Evolutionary conservation across 1,139 yeast species (phyloP).

Genomic region (Eremothecium sinecaudum): DNA sequence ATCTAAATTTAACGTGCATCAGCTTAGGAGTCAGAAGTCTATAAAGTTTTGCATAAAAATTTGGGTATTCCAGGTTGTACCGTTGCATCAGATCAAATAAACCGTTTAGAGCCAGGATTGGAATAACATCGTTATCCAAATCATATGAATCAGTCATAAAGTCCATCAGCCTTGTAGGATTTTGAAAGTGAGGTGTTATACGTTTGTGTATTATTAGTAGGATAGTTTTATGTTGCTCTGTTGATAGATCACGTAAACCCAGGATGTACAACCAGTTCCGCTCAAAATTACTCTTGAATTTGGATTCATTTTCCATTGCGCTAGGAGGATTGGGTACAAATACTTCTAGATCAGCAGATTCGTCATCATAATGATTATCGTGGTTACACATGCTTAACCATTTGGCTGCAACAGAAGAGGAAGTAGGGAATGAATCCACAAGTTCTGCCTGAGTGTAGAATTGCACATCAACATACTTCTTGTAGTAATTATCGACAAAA

Average conservation of each 20-base stretch:
- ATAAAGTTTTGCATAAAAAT: slow-evolving; percentile 75
- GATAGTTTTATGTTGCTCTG: slow-evolving; percentile 56
- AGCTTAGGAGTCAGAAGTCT: slow-evolving; percentile 67
- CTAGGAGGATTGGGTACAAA: slow-evolving; percentile 45
- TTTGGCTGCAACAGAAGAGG: slow-evolving; percentile 23
- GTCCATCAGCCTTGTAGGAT: slow-evolving; percentile 84
- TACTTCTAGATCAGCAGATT: slow-evolving; percentile 30
- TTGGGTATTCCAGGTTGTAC: slow-evolving; percentile 85
- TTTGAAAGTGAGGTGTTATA: slow-evolving; percentile 68
- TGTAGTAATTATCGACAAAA: slow-evolving; percentile 47
- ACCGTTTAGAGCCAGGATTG: slow-evolving; percentile 79
- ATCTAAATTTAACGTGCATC: slow-evolving; percentile 68
- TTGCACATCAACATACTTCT: slow-evolving; percentile 55
- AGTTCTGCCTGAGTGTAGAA: slow-evolving; percentile 48
- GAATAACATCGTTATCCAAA: slow-evolving; percentile 49
- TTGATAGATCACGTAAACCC: slow-evolving; percentile 37
- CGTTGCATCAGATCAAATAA: slow-evolving; percentile 75
- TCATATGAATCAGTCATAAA: slow-evolving; percentile 81
- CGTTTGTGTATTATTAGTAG: slow-evolving; percentile 70
- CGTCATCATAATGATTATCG: slow-evolving; percentile 29
- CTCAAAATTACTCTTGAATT: slow-evolving; percentile 61
- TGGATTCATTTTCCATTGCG: slow-evolving; percentile 43
- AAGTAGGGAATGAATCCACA: slow-evolving; percentile 19
- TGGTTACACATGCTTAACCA: slow-evolving; percentile 34
- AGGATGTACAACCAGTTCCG: slow-evolving; percentile 54